A percentile compares a stretch with the other conserved stretches of the same genome.
phyloP scores from a whole-genome alignment of 306 rosid genomes.

The Macrotyloma uniflorum region DNA sequence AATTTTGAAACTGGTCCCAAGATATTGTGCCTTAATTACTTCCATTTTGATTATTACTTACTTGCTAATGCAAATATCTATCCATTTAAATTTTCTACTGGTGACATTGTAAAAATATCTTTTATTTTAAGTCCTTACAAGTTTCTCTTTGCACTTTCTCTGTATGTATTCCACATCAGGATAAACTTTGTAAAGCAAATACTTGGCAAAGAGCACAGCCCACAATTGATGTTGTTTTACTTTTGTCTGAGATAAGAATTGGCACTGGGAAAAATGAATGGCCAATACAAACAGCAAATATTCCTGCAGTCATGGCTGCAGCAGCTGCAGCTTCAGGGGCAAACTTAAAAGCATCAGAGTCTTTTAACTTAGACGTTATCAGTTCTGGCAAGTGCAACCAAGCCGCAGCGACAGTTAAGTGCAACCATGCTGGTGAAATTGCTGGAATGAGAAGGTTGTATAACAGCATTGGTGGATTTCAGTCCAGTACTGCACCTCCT shows the following conservation, averaged over 20 bases:
- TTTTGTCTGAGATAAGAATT: slow-evolving; percentile 89
- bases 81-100: not conserved
- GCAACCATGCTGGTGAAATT: slow-evolving; percentile 98
- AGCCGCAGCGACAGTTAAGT: slow-evolving; percentile 90
- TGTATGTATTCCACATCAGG: slow-evolving; percentile 56
- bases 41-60: slow-evolving; percentile 18
- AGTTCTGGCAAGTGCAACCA: slow-evolving; percentile 94
- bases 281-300: slow-evolving; percentile 83
- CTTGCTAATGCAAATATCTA: slow-evolving; percentile 29
- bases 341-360: slow-evolving; percentile 82
- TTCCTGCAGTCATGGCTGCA: slow-evolving; percentile 96
- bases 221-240: slow-evolving; percentile 89
- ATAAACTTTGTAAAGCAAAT: slow-evolving; percentile 90
- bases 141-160: slow-evolving; percentile 39
- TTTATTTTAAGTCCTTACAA: slow-evolving; percentile 14
- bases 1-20: not conserved
- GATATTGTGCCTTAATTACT: slow-evolving; percentile 22
- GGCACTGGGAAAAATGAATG: slow-evolving; percentile 94
- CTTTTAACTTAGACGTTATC: slow-evolving; percentile 92
- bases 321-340: slow-evolving; percentile 99
- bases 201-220: slow-evolving; percentile 95
- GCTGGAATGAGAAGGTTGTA: slow-evolving; percentile 99
- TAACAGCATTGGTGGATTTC: slow-evolving; percentile 97
- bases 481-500: slow-evolving; percentile 59
- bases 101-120: slow-evolving; percentile 11